Evolutionary conservation across 2,329 filamentous ascomycete genomes (phyloP).

Genomic region (Verticillium albo-atrum): DNA sequence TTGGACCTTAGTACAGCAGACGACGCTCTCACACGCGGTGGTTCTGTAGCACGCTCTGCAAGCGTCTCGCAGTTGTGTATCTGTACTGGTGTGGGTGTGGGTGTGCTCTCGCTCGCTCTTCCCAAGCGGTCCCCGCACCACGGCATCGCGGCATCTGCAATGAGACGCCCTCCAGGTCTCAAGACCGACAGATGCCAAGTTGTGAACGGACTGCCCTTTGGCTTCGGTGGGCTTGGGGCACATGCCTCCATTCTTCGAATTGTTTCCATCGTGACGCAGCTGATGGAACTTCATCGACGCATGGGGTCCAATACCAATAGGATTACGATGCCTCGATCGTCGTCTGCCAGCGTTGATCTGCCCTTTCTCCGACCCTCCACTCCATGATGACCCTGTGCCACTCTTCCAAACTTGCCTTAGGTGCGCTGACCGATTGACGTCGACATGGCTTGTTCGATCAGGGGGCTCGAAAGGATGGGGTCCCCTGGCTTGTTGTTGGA

Average conservation of each 20-base stretch:
- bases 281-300: not conserved
- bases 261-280: not conserved
- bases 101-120: not conserved
- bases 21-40: not conserved
- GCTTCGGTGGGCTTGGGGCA: not conserved
- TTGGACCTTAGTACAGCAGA: not conserved
- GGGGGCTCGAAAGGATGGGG: not conserved
- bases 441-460: not conserved
- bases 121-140: not conserved
- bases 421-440: not conserved
- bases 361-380: not conserved
- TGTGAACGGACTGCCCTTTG: not conserved
- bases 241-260: not conserved
- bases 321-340: not conserved
- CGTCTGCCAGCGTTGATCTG: not conserved
- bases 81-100: not conserved
- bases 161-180: not conserved
- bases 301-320: not conserved
- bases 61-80: not conserved
- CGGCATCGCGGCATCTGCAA: not conserved
- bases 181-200: not conserved
- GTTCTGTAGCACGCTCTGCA: not conserved
- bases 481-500: not conserved
- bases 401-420: not conserved
- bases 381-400: not conserved